Percentiles rank a stretch among this genome's conserved stretches.
Conservation (phyloP, 768 basidiomycete species). For the Boletales sp. region DNA sequence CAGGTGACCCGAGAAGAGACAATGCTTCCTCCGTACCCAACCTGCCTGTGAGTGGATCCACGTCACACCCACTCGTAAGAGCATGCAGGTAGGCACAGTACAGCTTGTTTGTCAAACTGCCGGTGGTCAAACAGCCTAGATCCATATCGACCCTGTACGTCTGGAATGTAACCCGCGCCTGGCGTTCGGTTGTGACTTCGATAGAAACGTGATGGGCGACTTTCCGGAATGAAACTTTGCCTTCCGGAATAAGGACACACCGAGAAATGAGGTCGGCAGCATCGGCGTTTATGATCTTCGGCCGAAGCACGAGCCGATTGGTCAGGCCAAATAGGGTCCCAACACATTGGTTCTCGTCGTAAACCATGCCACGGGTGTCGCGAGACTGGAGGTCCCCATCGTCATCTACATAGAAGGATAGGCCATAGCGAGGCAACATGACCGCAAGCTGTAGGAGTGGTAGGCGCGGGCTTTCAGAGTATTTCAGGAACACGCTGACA, state of each 20-base stretch:
- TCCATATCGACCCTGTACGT: slow-evolving; percentile 28
- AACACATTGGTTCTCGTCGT: slow-evolving; percentile 37
- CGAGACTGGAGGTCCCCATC: slow-evolving; percentile 35
- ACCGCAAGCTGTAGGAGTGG: slow-evolving; percentile 18
- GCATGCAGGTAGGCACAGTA: slow-evolving; percentile 44
- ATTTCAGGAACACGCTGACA: slow-evolving; percentile 5
- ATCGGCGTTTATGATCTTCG: slow-evolving; percentile 5
- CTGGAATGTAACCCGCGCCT: slow-evolving; percentile 14
- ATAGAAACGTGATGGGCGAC: slow-evolving; percentile 10
- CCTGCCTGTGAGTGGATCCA: slow-evolving; percentile 38
- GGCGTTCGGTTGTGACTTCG: background rate
- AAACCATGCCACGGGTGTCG: slow-evolving; percentile 38
- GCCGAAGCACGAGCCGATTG: slow-evolving; percentile 39
- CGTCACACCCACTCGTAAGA: slow-evolving; percentile 35
- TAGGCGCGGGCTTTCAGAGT: background rate
- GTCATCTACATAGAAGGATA: slow-evolving; percentile 38
- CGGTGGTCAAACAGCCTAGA: slow-evolving; percentile 21
- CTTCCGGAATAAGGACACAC: slow-evolving; percentile 38
- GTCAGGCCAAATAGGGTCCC: slow-evolving; percentile 44
- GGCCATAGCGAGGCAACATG: slow-evolving; percentile 37
- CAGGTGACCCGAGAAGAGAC: slow-evolving; percentile 35
- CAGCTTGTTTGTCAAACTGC: slow-evolving; percentile 24
- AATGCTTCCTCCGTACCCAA: slow-evolving; percentile 26
- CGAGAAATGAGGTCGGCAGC: background rate
- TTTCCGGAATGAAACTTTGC: slow-evolving; percentile 31